Base-by-base conservation (phyloP, 2,329 filamentous ascomycete species). In the Uncinocarpus reesii region DNA sequence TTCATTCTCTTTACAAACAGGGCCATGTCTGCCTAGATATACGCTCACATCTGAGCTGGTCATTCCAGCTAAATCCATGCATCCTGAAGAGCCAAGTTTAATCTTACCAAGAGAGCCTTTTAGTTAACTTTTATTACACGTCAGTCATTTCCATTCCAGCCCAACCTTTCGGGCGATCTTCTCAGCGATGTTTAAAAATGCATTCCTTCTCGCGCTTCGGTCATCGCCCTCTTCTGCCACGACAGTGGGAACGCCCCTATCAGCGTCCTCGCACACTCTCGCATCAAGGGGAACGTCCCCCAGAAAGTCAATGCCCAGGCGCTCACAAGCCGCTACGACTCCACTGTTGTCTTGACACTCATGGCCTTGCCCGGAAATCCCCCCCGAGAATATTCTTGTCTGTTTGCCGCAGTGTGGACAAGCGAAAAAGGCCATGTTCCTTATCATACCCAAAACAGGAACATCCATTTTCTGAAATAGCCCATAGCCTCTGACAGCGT, bases 231-330 rank as follows among this genome's bases (percentile, higher is more conserved):
- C 87, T 64, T 94, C 86, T 1, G 86, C 78, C 2, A 95, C 87
- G 0, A 96, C 85, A 0, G 89, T 95, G 3, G 92, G 92, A 64
- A 84, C 87, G 1, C 92, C 92, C 16, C 77, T 72, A 65, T 95
- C 87, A 1, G 86, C 87, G 65, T 95, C 86, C 48, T 86, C 83
- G 51, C 88, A 93, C 18, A 96, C 93, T 43, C 74, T 79, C 3
- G 84, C 80, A 64, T 96, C 86, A 42, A 98, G 73, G 4, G 90
- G 90, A 34, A 98, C 83, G 62, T 95, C 85, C 1, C 86, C 90
- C 2, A 98, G 69, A 54, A 95, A 79, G n/a, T 83, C 76, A 45
- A 96, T 79, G 0, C 77, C 76, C 36, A 89, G 74, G 50, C 86
- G 80, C 28, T 71, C 65, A 59, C 89, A 95, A 57, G 89, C 77